Percentiles rank a stretch among this genome's conserved stretches.
Evolutionary conservation across 768 basidiomycete species (phyloP).

Genomic region (Rubroboletus satanas): DNA sequence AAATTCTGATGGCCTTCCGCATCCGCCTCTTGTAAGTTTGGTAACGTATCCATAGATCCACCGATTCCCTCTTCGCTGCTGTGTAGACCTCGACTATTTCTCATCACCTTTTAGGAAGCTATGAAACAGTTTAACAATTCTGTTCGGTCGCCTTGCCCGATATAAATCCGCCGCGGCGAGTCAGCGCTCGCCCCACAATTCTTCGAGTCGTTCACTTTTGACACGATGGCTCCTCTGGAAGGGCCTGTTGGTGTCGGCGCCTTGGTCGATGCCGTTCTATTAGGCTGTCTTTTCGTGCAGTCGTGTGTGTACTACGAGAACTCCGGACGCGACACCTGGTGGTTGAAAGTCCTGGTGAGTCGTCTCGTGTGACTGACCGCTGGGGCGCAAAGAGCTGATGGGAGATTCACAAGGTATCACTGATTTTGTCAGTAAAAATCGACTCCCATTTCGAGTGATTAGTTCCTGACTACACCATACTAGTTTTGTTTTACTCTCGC

Average conservation of each 20-base stretch:
- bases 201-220: not conserved
- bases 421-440: constrained; percentile 17
- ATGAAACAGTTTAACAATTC: constrained; percentile 4
- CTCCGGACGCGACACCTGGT: constrained; percentile 11
- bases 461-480: constrained; percentile 1
- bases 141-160: constrained; percentile 8
- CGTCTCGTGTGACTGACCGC: not conserved
- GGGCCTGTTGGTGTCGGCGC: constrained; percentile 23
- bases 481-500: constrained; percentile 16
- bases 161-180: constrained; percentile 13
- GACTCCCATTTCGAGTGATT: not conserved
- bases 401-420: constrained; percentile 7
- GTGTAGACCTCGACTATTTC: constrained; percentile 7
- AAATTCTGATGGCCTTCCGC: constrained; percentile 13
- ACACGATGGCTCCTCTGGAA: constrained; percentile 22
- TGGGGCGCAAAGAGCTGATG: not conserved
- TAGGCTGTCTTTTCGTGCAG: constrained; percentile 26
- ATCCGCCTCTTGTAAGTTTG: constrained; percentile 2
- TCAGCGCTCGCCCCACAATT: not conserved
- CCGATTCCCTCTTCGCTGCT: constrained; percentile 8
- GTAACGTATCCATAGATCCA: constrained; percentile 13
- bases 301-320: constrained; percentile 26
- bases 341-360: constrained; percentile 18
- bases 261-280: constrained; percentile 20
- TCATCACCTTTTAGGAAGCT: constrained; percentile 1